Percentiles rank a stretch among this genome's conserved stretches.
These are phyloP conservation scores for Kodamaea lidongshanica DNA, from an alignment of 805 yeast genomes.

Conservation along the genomic window DNA sequence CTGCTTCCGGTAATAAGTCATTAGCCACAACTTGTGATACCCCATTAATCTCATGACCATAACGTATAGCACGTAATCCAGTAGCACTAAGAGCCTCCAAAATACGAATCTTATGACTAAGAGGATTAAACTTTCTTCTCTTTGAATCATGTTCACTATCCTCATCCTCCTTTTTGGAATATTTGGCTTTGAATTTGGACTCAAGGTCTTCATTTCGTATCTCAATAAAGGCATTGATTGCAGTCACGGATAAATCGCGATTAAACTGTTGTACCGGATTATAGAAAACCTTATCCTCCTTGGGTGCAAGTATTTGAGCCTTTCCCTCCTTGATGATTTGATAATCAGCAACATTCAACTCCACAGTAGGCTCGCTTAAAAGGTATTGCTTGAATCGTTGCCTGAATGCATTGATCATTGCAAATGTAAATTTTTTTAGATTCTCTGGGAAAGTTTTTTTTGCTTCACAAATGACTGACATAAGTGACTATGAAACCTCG, in stretches of 20 bases:
- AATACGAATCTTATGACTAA: constrained; percentile 42
- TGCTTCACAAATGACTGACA: neutral
- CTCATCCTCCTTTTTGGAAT: constrained; percentile 6
- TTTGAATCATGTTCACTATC: constrained; percentile 7
- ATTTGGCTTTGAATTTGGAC: constrained; percentile 20
- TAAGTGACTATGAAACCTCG: constrained; percentile 9
- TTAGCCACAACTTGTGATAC: constrained; percentile 77
- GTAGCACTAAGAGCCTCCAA: constrained; percentile 93
- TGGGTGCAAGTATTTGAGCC: constrained; percentile 77
- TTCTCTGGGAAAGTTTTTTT: constrained; percentile 4
- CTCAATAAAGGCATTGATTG: constrained; percentile 81
- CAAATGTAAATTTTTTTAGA: neutral
- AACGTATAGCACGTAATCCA: constrained; percentile 88
- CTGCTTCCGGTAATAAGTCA: constrained; percentile 84
- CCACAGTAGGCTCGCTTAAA: constrained; percentile 5
- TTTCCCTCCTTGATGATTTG: constrained; percentile 61
- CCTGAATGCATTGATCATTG: constrained; percentile 5
- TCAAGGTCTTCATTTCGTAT: constrained; percentile 39
- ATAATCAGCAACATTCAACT: constrained; percentile 23
- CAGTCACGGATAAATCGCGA: constrained; percentile 80
- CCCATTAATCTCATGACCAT: constrained; percentile 83
- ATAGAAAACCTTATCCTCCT: constrained; percentile 80
- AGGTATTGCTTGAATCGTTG: constrained; percentile 4
- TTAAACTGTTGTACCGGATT: constrained; percentile 97
- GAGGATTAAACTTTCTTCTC: constrained; percentile 12